Evolutionary conservation across 805 yeast species (phyloP).

Genomic region (Starmerella khaoyaiensis): DNA sequence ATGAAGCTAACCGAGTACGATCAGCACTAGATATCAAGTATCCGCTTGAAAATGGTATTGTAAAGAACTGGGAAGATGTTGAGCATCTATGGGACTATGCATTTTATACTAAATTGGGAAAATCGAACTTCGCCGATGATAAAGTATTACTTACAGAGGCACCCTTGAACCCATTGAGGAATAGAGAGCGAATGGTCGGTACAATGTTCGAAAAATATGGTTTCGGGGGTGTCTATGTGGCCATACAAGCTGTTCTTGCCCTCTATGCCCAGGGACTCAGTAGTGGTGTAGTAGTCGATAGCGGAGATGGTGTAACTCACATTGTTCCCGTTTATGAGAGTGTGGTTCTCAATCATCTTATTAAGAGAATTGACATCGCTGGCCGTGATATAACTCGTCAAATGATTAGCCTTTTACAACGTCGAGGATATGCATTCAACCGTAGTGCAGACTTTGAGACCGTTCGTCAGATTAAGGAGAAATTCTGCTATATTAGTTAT

Average conservation of each 20-base stretch:
- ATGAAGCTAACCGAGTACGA: slow-evolving; percentile 83
- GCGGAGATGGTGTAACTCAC: slow-evolving; percentile 98
- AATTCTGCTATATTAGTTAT: slow-evolving; percentile 86
- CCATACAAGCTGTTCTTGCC: slow-evolving; percentile 96
- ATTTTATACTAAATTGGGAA: slow-evolving; percentile 77
- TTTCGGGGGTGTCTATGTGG: slow-evolving; percentile 87
- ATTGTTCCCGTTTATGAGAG: slow-evolving; percentile 96
- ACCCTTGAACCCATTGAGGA: slow-evolving; percentile 89
- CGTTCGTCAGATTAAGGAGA: slow-evolving; percentile 94
- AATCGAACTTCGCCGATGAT: slow-evolving; percentile 48
- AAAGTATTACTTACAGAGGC: slow-evolving; percentile 91
- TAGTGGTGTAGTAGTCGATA: slow-evolving; percentile 95
- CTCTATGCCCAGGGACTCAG: slow-evolving; percentile 93
- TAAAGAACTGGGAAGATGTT: slow-evolving; percentile 98
- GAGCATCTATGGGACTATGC: slow-evolving; percentile 97
- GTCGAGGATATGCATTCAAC: slow-evolving; percentile 96
- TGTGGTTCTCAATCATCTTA: slow-evolving; percentile 87
- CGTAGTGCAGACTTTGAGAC: slow-evolving; percentile 98
- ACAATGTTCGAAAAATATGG: slow-evolving; percentile 85
- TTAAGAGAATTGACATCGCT: slow-evolving; percentile 87
- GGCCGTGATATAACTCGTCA: slow-evolving; percentile 98
- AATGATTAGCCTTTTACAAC: slow-evolving; percentile 73
- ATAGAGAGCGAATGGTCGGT: slow-evolving; percentile 82
- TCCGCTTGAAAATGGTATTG: slow-evolving; percentile 98
- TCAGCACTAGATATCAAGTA: slow-evolving; percentile 84